Percentiles rank a stretch among this genome's conserved stretches.
These are phyloP conservation scores for Nicotiana attenuata DNA, from an alignment of 257 asterid species.

Conservation along the genomic window DNA sequence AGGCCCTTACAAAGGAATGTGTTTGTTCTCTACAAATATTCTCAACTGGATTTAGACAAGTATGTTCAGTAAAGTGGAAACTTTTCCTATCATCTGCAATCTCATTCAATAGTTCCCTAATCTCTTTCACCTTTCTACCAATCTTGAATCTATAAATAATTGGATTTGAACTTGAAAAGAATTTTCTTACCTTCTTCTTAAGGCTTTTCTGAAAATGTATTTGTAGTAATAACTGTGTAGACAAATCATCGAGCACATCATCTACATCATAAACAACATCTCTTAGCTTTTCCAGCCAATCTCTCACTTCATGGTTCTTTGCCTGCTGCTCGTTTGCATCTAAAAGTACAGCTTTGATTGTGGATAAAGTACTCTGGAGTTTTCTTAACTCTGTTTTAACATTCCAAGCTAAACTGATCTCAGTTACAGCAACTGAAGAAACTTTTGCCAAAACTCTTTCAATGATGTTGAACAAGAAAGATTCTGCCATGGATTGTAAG, in stretches of 20 bases:
- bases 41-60: too few species aligned
- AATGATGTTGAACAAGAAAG: not conserved
- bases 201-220: not conserved
- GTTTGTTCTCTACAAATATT: too few species aligned
- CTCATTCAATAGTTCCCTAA: too few species aligned
- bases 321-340: slow-evolving; percentile 41
- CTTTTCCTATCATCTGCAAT: too few species aligned
- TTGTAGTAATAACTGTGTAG: not conserved
- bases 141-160: slow-evolving; percentile 28
- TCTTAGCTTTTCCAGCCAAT: slow-evolving; percentile 46
- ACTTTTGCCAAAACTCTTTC: slow-evolving; percentile 30
- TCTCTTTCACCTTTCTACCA: not conserved
- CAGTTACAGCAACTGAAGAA: slow-evolving; percentile 24
- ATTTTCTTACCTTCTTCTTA: slow-evolving; percentile 21
- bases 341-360: slow-evolving; percentile 36
- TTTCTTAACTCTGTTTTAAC: slow-evolving; percentile 26
- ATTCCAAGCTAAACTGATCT: slow-evolving; percentile 30
- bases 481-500: too few species aligned
- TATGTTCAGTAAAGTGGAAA: too few species aligned
- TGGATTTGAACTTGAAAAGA: slow-evolving; percentile 28
- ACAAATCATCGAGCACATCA: slow-evolving; percentile 30
- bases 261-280: slow-evolving; percentile 39
- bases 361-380: slow-evolving; percentile 37
- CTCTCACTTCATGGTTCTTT: slow-evolving; percentile 34
- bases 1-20: too few species aligned